Evolutionary conservation across 441 rosid genomes (phyloP).

Genomic region (Theobroma grandiflorum): DNA sequence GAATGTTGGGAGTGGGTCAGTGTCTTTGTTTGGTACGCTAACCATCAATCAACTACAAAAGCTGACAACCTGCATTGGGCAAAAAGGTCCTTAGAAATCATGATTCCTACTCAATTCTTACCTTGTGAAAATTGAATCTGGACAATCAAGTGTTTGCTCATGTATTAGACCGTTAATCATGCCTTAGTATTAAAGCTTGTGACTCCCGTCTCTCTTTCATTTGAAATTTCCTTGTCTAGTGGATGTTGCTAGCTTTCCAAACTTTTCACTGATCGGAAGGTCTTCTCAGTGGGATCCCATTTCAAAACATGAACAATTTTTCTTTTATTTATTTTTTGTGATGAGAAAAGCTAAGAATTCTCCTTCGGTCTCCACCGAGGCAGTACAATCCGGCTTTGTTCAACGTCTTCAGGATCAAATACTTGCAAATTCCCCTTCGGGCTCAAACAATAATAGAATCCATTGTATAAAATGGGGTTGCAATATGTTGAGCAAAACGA

Average conservation of each 20-base stretch:
- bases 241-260: not conserved
- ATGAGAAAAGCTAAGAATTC: not conserved
- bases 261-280: not conserved
- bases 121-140: not conserved
- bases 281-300: not conserved
- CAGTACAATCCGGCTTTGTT: not conserved
- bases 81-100: not conserved
- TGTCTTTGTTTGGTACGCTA: not conserved
- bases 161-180: too few relatives aligned
- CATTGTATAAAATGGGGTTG: not conserved
- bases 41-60: not conserved
- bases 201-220: too few relatives aligned
- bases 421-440: not conserved
- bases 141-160: not conserved
- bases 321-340: not conserved
- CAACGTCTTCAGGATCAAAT: not conserved
- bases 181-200: too few relatives aligned
- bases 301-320: not conserved
- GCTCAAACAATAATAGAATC: not conserved
- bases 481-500: not conserved
- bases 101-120: not conserved
- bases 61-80: not conserved
- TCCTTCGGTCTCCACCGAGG: not conserved
- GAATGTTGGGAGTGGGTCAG: slow-evolving; percentile 6
- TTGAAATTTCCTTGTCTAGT: too few relatives aligned